Conservation (phyloP, 306 rosid genomes). For the Lotus japonicus region DNA sequence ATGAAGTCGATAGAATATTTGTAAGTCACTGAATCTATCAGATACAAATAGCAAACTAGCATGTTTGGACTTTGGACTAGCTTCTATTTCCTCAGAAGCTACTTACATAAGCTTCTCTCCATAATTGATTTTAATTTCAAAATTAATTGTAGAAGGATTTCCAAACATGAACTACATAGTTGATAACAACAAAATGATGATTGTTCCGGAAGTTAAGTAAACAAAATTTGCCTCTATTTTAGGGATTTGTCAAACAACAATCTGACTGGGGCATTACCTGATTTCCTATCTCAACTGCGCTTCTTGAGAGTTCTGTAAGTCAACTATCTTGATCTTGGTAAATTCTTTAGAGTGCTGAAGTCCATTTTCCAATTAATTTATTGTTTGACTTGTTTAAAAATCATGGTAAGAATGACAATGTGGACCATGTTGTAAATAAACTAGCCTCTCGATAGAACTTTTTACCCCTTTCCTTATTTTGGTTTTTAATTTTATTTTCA, state of each 20-base stretch:
- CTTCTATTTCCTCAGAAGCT: too few relatives aligned
- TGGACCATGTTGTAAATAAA: neutral
- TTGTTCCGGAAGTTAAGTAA: neutral
- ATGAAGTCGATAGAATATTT: constrained; percentile 25
- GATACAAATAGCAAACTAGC: neutral
- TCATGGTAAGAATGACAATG: neutral
- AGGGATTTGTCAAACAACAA: constrained; percentile 39
- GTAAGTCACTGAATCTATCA: constrained; percentile 26
- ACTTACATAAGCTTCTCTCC: too few relatives aligned
- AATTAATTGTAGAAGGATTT: too few relatives aligned
- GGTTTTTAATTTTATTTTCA: neutral
- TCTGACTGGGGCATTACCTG: constrained; percentile 29
- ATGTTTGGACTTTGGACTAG: too few relatives aligned
- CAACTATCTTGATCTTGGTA: neutral
- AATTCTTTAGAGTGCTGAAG: neutral
- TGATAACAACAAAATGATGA: neutral
- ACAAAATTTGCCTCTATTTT: neutral
- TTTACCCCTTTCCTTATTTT: neutral
- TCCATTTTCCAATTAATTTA: neutral
- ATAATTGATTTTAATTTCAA: too few relatives aligned
- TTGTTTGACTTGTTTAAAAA: neutral
- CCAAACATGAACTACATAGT: too few relatives aligned
- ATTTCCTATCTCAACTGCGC: constrained; percentile 20
- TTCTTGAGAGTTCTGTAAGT: constrained; percentile 32
- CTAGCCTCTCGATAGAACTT: neutral